Evolutionary conservation across 2,329 filamentous ascomycete species (phyloP).

Genomic region (Xylariomycetidae sp.): DNA sequence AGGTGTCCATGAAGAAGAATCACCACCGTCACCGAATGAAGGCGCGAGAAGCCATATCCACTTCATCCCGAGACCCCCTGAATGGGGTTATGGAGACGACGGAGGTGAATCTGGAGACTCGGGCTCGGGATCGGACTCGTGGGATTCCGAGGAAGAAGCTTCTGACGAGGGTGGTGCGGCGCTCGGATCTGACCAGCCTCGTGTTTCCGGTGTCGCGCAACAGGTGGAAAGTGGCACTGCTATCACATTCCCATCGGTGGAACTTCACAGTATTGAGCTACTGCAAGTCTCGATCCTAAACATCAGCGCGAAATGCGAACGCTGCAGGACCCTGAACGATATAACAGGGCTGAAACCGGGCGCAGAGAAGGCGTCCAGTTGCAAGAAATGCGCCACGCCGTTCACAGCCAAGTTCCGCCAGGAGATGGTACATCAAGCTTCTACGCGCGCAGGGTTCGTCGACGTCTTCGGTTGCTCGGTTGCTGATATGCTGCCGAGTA

Average conservation of each 20-base stretch:
- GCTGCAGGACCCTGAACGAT: slow-evolving; percentile 70
- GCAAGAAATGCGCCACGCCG: slow-evolving; percentile 52
- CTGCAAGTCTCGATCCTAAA: slow-evolving; percentile 62
- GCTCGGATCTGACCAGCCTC: slow-evolving; percentile 19
- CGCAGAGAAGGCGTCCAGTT: slow-evolving; percentile 43
- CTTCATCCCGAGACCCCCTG: slow-evolving; percentile 68
- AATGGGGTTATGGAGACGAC: slow-evolving; percentile 57
- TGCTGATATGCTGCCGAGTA: slow-evolving; percentile 71
- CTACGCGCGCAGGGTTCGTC: slow-evolving; percentile 70
- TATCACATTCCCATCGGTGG: slow-evolving; percentile 70
- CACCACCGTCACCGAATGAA: slow-evolving; percentile 11
- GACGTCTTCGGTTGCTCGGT: slow-evolving; percentile 70
- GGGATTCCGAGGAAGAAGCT: slow-evolving; percentile 44
- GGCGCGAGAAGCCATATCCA: slow-evolving; percentile 60
- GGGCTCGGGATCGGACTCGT: slow-evolving; percentile 30
- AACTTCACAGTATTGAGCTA: slow-evolving; percentile 71
- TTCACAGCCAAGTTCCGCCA: slow-evolving; percentile 53
- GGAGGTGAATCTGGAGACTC: slow-evolving; percentile 36
- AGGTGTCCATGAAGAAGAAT: background rate
- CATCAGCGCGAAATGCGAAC: slow-evolving; percentile 69
- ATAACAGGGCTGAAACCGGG: slow-evolving; percentile 58
- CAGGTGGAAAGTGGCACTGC: slow-evolving; percentile 63
- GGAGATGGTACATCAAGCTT: slow-evolving; percentile 67
- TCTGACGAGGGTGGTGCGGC: slow-evolving; percentile 36
- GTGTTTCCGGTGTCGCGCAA: slow-evolving; percentile 27